Base-by-base conservation (phyloP, 148 eudicot species). In the Fagopyrum homotropicum region DNA sequence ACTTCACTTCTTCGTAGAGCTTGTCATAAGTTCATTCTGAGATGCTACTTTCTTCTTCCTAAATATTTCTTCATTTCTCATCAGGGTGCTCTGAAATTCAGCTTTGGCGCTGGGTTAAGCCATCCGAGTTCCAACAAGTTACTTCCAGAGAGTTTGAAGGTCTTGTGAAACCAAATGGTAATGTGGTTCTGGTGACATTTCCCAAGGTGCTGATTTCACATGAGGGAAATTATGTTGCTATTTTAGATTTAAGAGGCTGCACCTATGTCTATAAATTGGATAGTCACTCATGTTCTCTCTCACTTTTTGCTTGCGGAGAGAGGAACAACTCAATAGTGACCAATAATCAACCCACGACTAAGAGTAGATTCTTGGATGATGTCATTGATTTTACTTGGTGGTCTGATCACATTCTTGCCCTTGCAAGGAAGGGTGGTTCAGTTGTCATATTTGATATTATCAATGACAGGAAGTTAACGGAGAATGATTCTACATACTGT, bases 311-410 rank as follows among this genome's bases (percentile, higher is more conserved):
- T 80, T 76, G 61, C 74, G 80, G 84, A 73, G 80, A 77, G 77
- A 84, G 72, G 10, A 71, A 76, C 29, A 74, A 81, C 73, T 76
- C 78, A 55, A 70, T 48, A 55, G 43, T 71, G 49, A 50, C 68
- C 59, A 68, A 30, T 71, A 76, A 77, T 49, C 43, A 55, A 64
- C 78, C 81, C 77, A 70, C 80, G 63, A 76, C 61, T 44, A 78
- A 79, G 61, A 80, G 14, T 45, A 81, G 82, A 80, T 73, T 63
- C 30, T 73, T 90, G 29, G 73, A 81, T 63, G 86, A 88, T 75
- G 61, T 89, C 54, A 68, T 83, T 52, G 98, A 95, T 87, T 90
- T 95, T 79, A 83, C 93, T 77, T 95, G 98, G 98, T 95, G 98
- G 98, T 84, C 96, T 82, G 91, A 89, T 75, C 77, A 75, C 71